Conservation (phyloP, 805 yeast species). For the Saccharomycopsis schoenii region DNA sequence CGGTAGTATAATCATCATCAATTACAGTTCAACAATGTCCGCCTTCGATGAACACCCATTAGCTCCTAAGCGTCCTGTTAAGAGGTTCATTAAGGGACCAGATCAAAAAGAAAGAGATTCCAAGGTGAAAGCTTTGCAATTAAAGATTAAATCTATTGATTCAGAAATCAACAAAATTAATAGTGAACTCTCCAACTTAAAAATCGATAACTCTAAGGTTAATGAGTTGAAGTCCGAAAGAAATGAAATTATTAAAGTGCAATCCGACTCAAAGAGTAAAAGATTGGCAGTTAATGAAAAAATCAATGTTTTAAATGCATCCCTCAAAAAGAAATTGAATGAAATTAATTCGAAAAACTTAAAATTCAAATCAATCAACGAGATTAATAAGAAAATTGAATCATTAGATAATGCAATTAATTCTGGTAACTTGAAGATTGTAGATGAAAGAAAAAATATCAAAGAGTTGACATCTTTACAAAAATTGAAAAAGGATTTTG, state of each 20-base stretch:
- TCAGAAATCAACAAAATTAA: constrained; percentile 40
- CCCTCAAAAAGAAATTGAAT: constrained; percentile 60
- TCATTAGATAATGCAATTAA: constrained; percentile 67
- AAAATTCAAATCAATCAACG: constrained; percentile 60
- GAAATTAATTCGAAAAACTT: constrained; percentile 67
- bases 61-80: constrained; percentile 22
- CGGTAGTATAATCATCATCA: too few relatives aligned
- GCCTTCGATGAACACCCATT: background rate
- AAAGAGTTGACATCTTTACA: constrained; percentile 80
- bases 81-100: constrained; percentile 63
- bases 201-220: constrained; percentile 37
- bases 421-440: constrained; percentile 72
- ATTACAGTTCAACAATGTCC: background rate
- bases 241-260: constrained; percentile 35
- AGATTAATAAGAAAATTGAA: constrained; percentile 56
- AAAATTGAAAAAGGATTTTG: constrained; percentile 71
- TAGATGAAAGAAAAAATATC: constrained; percentile 78
- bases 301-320: constrained; percentile 59
- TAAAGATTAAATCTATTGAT: constrained; percentile 57
- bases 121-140: constrained; percentile 42
- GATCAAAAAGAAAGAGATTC: constrained; percentile 57
- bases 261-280: constrained; percentile 37
- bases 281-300: constrained; percentile 46
- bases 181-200: constrained; percentile 42
- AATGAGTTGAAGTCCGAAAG: constrained; percentile 44